phyloP scores from a whole-genome alignment of 495 filamentous ascomycete genomes.

The Hypoxylon cercidicola region DNA sequence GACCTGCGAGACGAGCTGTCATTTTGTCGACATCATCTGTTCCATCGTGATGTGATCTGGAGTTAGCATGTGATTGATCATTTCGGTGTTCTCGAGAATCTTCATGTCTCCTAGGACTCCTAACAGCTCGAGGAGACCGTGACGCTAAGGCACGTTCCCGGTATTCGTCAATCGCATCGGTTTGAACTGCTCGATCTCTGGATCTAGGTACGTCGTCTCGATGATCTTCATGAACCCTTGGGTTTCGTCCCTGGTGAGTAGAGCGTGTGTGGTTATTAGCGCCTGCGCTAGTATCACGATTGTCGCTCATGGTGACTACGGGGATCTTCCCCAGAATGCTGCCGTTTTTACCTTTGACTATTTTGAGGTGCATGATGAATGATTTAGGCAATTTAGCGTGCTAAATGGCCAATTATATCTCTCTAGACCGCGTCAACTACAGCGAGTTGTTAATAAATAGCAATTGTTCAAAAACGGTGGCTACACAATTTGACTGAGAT shows the following conservation, averaged over 20 bases:
- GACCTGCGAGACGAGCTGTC: background rate
- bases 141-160: conserved; percentile 15
- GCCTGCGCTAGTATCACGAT: background rate
- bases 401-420: too few relatives aligned
- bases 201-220: background rate
- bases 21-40: background rate
- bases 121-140: conserved; percentile 24
- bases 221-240: background rate
- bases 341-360: conserved; percentile 17
- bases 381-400: too few relatives aligned
- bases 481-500: too few relatives aligned
- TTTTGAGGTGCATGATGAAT: conserved; percentile 18
- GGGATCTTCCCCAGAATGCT: conserved; percentile 36
- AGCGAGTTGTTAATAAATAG: too few relatives aligned
- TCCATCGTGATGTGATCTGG: background rate
- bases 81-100: background rate
- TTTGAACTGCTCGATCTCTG: background rate
- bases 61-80: background rate
- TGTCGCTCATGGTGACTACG: conserved; percentile 12
- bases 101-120: background rate
- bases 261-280: background rate
- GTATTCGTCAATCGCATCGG: background rate
- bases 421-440: too few relatives aligned
- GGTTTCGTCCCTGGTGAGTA: background rate
- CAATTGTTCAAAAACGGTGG: too few relatives aligned